Evolutionary conservation across 257 asterid genomes (phyloP).

Genomic region (Phtheirospermum japonicum): DNA sequence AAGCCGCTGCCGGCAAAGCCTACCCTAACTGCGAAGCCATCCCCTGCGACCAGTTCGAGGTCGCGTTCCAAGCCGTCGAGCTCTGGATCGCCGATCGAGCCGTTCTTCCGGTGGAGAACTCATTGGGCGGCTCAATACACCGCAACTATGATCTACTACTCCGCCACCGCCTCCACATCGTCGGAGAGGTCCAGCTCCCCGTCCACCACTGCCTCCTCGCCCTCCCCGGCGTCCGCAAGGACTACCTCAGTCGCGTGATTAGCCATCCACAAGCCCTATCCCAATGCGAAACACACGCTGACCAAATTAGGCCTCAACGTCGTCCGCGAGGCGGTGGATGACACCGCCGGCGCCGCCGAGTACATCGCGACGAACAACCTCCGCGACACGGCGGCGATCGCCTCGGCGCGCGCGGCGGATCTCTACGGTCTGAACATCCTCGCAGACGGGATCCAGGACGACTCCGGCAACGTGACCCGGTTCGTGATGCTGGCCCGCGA

Average conservation of each 20-base stretch:
- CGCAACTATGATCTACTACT: conserved; percentile 93
- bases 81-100: conserved; percentile 92
- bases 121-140: conserved; percentile 91
- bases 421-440: conserved; percentile 64
- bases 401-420: conserved; percentile 88
- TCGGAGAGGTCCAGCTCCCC: conserved; percentile 86
- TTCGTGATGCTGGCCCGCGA: conserved; percentile 91
- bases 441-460: conserved; percentile 81
- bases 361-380: conserved; percentile 58
- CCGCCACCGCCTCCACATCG: conserved; percentile 95
- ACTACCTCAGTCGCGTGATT: conserved; percentile 64
- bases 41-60: conserved; percentile 92
- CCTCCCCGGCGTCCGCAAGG: conserved; percentile 71
- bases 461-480: conserved; percentile 74
- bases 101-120: conserved; percentile 84
- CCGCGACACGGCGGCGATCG: conserved; percentile 80
- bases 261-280: conserved; percentile 90
- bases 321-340: conserved; percentile 74
- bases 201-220: conserved; percentile 88
- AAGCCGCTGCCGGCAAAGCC: conserved; percentile 87
- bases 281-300: conserved; percentile 81
- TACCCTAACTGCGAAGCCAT: conserved; percentile 82
- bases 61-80: conserved; percentile 86
- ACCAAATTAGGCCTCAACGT: conserved; percentile 60
- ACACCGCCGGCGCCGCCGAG: conserved; percentile 91